phyloP scores from a whole-genome alignment of 495 filamentous ascomycete species.

The Trichoderma asperelloides region DNA sequence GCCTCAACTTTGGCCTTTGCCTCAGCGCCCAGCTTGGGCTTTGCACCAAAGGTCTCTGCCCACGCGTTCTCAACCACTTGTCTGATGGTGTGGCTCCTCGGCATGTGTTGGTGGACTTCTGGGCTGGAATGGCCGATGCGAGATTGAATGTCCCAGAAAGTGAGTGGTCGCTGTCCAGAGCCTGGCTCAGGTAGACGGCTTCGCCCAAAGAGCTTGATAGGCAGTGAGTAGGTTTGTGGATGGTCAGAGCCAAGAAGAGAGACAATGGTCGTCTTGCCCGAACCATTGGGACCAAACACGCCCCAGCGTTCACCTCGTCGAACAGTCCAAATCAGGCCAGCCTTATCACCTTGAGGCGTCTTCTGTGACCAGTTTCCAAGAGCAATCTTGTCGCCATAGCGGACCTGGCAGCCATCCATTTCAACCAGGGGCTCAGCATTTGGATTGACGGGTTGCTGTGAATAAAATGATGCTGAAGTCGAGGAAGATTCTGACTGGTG shows the following conservation, averaged over 20 bases:
- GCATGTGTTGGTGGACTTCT: constrained; percentile 90
- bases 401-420: constrained; percentile 73
- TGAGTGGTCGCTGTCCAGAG: constrained; percentile 61
- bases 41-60: constrained; percentile 73
- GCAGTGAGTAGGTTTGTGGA: constrained; percentile 83
- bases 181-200: constrained; percentile 62
- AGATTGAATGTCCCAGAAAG: constrained; percentile 83
- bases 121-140: constrained; percentile 88
- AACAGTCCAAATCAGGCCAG: constrained; percentile 75
- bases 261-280: constrained; percentile 85
- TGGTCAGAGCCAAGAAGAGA: constrained; percentile 93
- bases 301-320: constrained; percentile 80
- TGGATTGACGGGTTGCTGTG: constrained; percentile 4
- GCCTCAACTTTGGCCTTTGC: constrained; percentile 51
- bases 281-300: constrained; percentile 83
- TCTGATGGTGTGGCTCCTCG: constrained; percentile 63
- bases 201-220: constrained; percentile 75
- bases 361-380: constrained; percentile 70
- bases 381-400: constrained; percentile 67
- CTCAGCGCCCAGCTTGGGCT: constrained; percentile 50
- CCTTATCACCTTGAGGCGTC: constrained; percentile 31
- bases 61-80: constrained; percentile 75
- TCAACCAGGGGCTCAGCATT: constrained; percentile 59
- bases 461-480: neutral
- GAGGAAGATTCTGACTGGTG: neutral